phyloP scores from a whole-genome alignment of 768 basidiomycete genomes.

The Boletus rubroflammeus region DNA sequence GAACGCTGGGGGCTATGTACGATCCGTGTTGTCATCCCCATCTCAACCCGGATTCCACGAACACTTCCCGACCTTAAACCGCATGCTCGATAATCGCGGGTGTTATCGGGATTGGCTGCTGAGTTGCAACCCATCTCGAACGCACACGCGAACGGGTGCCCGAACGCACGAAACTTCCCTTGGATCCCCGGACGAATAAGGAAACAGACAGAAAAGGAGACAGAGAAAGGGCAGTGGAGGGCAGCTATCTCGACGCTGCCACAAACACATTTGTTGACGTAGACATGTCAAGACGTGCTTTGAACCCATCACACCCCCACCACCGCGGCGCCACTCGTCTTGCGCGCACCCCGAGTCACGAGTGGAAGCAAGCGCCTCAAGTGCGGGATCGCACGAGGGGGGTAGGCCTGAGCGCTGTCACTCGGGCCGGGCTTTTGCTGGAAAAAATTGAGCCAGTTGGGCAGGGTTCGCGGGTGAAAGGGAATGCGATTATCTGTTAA shows the following conservation, averaged over 20 bases:
- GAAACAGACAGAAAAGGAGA: neutral
- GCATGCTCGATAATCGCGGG: slow-evolving; percentile 2
- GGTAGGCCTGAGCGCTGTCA: neutral
- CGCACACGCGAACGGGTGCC: slow-evolving; percentile 1
- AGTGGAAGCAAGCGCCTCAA: neutral
- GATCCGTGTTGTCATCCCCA: neutral
- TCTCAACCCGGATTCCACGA: neutral
- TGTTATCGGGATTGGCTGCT: neutral
- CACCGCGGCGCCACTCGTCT: neutral
- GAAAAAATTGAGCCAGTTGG: neutral
- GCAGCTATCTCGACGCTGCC: neutral
- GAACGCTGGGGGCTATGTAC: neutral
- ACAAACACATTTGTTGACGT: neutral
- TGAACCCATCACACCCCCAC: neutral
- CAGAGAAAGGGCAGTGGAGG: neutral
- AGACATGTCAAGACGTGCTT: neutral
- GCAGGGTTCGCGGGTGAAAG: neutral
- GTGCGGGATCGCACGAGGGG: neutral
- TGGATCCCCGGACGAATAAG: neutral
- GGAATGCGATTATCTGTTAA: neutral
- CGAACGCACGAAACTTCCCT: neutral
- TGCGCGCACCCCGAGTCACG: neutral
- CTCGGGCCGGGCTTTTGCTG: neutral
- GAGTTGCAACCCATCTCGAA: neutral
- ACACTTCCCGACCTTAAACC: neutral